Base-by-base conservation (phyloP, 768 basidiomycete species). In the Hericium erinaceus region DNA sequence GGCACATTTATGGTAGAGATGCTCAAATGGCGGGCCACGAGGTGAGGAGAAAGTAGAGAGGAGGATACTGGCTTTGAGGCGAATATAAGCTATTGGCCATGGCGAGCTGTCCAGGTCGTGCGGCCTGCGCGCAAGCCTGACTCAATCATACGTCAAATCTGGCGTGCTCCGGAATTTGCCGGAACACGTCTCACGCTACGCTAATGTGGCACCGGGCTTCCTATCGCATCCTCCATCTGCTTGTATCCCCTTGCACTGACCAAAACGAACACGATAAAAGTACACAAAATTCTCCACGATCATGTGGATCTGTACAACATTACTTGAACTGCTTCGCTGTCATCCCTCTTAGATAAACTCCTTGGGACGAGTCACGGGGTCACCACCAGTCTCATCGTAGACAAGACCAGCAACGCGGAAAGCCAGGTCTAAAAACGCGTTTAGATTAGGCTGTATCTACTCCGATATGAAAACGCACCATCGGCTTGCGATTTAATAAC, bases 321-420 rank as follows among this genome's bases (percentile, higher is more conserved):
- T 10, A 33, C 9, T 33, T 7, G 9, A 33, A 33, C 33, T 33
- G 33, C 33, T 33, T 33, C 33, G 33, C 33, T 33, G 33, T 33
- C 9, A 33, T n/a, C 20, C 44, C 44, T n/a, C 20, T 48, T 50
- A 61, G 72, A 88, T 71, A 88, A 92, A 93, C 66, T 93, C 91
- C 62, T 80, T 82, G 1, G 91, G 91, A n/a, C 88, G 80, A 59
- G 74, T 78, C 3, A 75, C 66, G n/a, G 83, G 80, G 64, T 92
- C 89, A n/a, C 90, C 89, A 22, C 88, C 89, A 39, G 81, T 79
- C 61, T 85, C 82, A 62, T 93, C 91, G 66, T 90, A 93, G 5
- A 93, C 89, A 59, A 93, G 71, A 18, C 89, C 89, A 37, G 88
- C 91, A 33, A 94, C 87, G 58, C 85, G 86, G 70, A 85, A 86